Base-by-base conservation (phyloP, 768 basidiomycete species). In the Mycena maculata region DNA sequence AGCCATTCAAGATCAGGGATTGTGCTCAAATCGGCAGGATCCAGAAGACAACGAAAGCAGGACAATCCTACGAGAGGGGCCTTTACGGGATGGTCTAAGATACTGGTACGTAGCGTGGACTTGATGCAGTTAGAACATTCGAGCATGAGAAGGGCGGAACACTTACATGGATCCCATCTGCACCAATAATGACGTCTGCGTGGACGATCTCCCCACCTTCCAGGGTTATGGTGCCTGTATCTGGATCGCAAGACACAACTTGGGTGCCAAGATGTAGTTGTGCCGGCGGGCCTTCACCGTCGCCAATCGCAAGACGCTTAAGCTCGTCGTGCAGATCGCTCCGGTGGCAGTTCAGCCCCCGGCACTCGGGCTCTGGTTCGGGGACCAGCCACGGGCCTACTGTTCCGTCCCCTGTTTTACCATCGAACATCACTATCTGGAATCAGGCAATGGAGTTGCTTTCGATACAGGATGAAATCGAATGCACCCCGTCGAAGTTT, bases 141-240 rank as follows among this genome's bases (percentile, higher is more conserved):
- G 15, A 15, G 36, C 2, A 3, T 25, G 10, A 11, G 25, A 7
- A 11, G 25, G 57, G 25, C 1, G 7, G 10, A 8, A 39, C 5
- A 38, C 25, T 2, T 45, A 66, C 65, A 30, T 66, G 36, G 23
- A 76, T 64, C 15, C 81, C 81, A 44, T 82, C 80, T 9, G 79
- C 80, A 10, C 79, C 82, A 3, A 82, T 75, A 33, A 80, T 63
- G 23, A 36, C 33, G 13, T 36, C 33, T 13, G 33, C 33, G 13
- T 36, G 33, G 6, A 36, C 13, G 8, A 13, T 36, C 13, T 36
- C 33, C 33, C 33, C 33, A 13, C 13, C 13, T 6, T 6, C 33
- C 13, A 36, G 6, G 13, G 33, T 36, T 36, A 36, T 36, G 13
- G 33, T 36, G 8, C 33, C 33, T 7, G 33, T 13, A 13, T 36